phyloP scores from a whole-genome alignment of 441 rosid genomes.

The Populus hybrid region DNA sequence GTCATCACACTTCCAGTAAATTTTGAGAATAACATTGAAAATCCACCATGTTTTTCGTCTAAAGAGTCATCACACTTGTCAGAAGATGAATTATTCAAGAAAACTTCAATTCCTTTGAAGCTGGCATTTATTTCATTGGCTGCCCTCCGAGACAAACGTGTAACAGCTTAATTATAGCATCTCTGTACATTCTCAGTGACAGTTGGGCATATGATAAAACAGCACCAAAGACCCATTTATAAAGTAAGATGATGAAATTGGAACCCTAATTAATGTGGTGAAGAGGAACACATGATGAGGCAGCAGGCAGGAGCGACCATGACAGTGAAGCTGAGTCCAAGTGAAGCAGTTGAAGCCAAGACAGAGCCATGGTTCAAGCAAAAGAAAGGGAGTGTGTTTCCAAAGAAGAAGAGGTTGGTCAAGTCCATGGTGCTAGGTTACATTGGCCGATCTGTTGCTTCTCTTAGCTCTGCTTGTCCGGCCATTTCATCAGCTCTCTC shows the following conservation, averaged over 20 bases:
- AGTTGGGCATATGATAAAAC: background rate
- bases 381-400: conserved; percentile 26
- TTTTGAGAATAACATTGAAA: too few species aligned
- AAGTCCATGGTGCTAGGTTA: background rate
- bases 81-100: background rate
- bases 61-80: background rate
- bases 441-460: background rate
- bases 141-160: background rate
- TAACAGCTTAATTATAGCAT: background rate
- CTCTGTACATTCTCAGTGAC: background rate
- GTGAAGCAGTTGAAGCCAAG: background rate
- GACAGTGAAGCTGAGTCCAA: background rate
- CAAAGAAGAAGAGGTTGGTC: conserved; percentile 6
- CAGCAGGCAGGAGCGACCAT: background rate
- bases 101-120: background rate
- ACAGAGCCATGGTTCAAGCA: conserved; percentile 17
- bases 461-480: background rate
- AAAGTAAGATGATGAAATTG: background rate
- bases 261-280: background rate
- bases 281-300: background rate
- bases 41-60: too few species aligned
- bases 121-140: background rate
- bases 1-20: too few species aligned
- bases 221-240: background rate
- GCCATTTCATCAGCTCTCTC: background rate